Percentiles rank a stretch among this genome's conserved stretches.
phyloP scores from a whole-genome alignment of 352 stramenopile species.

The Phytophthora hibernalis region DNA sequence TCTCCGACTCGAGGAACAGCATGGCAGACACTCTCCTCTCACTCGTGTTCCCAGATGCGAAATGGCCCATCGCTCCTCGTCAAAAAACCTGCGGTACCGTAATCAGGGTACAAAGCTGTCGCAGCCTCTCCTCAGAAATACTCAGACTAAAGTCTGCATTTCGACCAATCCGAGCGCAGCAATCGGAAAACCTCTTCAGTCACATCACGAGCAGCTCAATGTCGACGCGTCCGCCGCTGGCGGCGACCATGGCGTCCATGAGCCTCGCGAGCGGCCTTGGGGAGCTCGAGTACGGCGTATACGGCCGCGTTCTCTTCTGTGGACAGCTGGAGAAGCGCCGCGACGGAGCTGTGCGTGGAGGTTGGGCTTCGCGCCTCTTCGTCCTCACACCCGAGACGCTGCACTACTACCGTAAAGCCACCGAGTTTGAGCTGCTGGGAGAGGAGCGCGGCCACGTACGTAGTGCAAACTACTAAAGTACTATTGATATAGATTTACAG shows the following conservation, averaged over 20 bases:
- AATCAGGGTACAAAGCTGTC: slow-evolving; percentile 19
- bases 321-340: slow-evolving; percentile 80
- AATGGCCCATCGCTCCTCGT: slow-evolving; percentile 26
- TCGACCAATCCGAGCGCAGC: slow-evolving; percentile 15
- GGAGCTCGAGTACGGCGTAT: slow-evolving; percentile 72
- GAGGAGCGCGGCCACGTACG: slow-evolving; percentile 79
- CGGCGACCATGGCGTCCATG: slow-evolving; percentile 29
- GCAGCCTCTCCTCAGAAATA: slow-evolving; percentile 18
- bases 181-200: not conserved
- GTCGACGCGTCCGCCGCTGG: slow-evolving; percentile 37
- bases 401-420: slow-evolving; percentile 84
- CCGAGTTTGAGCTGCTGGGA: slow-evolving; percentile 76
- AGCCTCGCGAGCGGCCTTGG: slow-evolving; percentile 9
- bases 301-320: slow-evolving; percentile 78
- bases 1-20: slow-evolving; percentile 87
- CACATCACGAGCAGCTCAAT: slow-evolving; percentile 10
- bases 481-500: not conserved
- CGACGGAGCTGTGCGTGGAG: slow-evolving; percentile 74
- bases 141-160: slow-evolving; percentile 12
- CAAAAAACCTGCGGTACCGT: slow-evolving; percentile 13
- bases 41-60: slow-evolving; percentile 35
- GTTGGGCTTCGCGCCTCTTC: slow-evolving; percentile 83
- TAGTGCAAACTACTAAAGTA: not conserved
- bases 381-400: slow-evolving; percentile 79
- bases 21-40: slow-evolving; percentile 36